A percentile compares a stretch with the other conserved stretches of the same genome.
These are phyloP conservation scores for Phytopythium kandeliae DNA, from an alignment of 352 stramenopile species.

Conservation along the genomic window DNA sequence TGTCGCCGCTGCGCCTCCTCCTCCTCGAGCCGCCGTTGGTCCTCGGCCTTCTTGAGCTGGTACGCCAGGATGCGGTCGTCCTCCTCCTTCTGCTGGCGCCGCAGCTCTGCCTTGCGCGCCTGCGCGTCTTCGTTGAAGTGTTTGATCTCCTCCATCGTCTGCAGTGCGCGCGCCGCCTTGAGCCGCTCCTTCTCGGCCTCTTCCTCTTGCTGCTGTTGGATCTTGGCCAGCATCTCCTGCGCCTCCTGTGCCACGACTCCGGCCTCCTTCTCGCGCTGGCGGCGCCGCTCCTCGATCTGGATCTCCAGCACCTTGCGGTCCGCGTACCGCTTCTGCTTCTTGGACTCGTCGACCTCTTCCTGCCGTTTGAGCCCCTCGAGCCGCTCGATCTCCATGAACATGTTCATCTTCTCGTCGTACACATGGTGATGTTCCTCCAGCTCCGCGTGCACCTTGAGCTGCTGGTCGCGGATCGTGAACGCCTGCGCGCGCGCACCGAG, in stretches of 20 bases:
- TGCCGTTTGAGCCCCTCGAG: constrained; percentile 89
- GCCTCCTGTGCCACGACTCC: constrained; percentile 70
- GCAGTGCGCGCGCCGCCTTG: constrained; percentile 50
- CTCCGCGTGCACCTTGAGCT: constrained; percentile 66
- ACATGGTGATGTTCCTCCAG: constrained; percentile 73
- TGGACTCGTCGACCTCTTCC: constrained; percentile 85
- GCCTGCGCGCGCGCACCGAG: constrained; percentile 87
- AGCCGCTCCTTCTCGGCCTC: constrained; percentile 63
- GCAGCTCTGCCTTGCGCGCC: constrained; percentile 40
- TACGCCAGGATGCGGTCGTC: constrained; percentile 66
- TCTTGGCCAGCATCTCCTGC: constrained; percentile 83
- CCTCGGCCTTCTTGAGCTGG: constrained; percentile 68
- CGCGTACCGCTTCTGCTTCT: constrained; percentile 79
- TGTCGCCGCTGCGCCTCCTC: constrained; percentile 59
- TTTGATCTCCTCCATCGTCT: constrained; percentile 67
- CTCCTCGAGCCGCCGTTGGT: constrained; percentile 55
- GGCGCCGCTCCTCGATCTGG: constrained; percentile 62
- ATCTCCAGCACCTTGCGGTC: constrained; percentile 88
- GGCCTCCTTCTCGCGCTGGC: constrained; percentile 38
- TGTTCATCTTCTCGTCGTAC: constrained; percentile 93
- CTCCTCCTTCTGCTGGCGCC: constrained; percentile 77
- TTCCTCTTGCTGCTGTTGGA: constrained; percentile 68
- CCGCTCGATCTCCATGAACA: constrained; percentile 93
- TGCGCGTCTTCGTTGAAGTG: constrained; percentile 62
- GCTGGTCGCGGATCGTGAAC: constrained; percentile 94